Conservation (phyloP, 768 basidiomycete species). For the Suillus placidus region DNA sequence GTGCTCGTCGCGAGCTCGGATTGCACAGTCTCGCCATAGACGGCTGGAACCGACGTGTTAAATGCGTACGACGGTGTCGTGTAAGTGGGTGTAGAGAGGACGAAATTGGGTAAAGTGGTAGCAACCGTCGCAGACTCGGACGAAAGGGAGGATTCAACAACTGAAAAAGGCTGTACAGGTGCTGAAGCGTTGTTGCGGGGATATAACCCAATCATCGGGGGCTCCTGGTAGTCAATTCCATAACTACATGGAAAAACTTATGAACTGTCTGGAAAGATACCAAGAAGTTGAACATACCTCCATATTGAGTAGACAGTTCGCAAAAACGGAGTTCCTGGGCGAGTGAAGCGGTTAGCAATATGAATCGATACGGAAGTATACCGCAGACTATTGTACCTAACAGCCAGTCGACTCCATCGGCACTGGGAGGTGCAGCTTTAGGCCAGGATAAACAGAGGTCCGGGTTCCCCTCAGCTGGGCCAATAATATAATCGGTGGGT, state of each 20-base stretch:
- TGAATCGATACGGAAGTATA: not conserved
- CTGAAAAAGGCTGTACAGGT: conserved; percentile 41
- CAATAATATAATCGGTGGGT: conserved; percentile 79
- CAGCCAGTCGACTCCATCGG: conserved; percentile 85
- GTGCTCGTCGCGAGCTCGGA: conserved; percentile 74
- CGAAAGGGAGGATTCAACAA: conserved; percentile 56
- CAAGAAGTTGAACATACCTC: conserved; percentile 48
- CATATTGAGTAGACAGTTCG: conserved; percentile 79
- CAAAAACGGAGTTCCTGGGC: conserved; percentile 63
- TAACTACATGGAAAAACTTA: conserved; percentile 46
- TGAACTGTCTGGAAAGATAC: conserved; percentile 1
- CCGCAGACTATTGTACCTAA: conserved; percentile 47
- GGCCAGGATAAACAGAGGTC: conserved; percentile 79
- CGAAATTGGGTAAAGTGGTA: conserved; percentile 73
- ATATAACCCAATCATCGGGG: conserved; percentile 81
- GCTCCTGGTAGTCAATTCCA: conserved; percentile 72
- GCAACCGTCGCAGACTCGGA: conserved; percentile 63
- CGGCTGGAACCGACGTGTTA: conserved; percentile 64
- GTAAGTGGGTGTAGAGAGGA: conserved; percentile 64
- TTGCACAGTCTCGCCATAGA: conserved; percentile 55
- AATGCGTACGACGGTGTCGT: conserved; percentile 67
- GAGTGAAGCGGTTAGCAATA: not conserved
- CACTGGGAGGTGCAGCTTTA: conserved; percentile 59
- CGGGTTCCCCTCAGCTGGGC: conserved; percentile 64
- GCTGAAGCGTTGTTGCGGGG: conserved; percentile 52